Base-by-base conservation (phyloP, 345 rosid species). In the Acer saccharum region DNA sequence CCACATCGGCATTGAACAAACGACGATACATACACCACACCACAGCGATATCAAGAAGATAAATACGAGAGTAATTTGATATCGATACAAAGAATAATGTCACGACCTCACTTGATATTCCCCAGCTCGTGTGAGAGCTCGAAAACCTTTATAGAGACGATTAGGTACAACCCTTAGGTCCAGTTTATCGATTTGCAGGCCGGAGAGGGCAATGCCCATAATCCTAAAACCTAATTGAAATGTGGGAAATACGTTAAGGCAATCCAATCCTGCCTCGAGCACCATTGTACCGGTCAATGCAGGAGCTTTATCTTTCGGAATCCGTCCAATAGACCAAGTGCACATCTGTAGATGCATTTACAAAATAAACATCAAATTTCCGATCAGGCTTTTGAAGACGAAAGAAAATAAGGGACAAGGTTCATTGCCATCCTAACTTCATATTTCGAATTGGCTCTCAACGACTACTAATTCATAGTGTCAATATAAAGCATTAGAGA, bases 191-290 rank as follows among this genome's bases (percentile, higher is more conserved):
- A 91, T 88, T 78, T 90, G 91, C 80, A 94, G 68, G 63, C 98
- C 97, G 35, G 98, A 96, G 60, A 96, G 95, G 48, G 98, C 97
- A 54, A 89, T 78, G 21, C 98, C 98, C 93, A 92, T 95, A 39
- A 96, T 89, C 88, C 84, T 89, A 79, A 94, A 96, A 76, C 88
- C 89, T 54, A 94, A 86, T 86, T 76, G 90, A 80, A 88, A 89
- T 67, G 91, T 85, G 2, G 97, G 99, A 75, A 88, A 92, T 57
- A 96, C 98, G 23, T 89, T 90, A 74, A 94, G 97, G 21, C 87
- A 83, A 43, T 92, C 91, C 65, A 92, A 81, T 29, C 93, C 97
- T 0, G 85, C 65, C 80, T 88, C 91, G 0, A 96, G 90, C 77
- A 68, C 14, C 65, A 94, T 78, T 29, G 92, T 89, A 21, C 99